A percentile compares a stretch with the other conserved stretches of the same genome.
phyloP scores from a whole-genome alignment of 352 stramenopile species.

The Pythium periplocum region DNA sequence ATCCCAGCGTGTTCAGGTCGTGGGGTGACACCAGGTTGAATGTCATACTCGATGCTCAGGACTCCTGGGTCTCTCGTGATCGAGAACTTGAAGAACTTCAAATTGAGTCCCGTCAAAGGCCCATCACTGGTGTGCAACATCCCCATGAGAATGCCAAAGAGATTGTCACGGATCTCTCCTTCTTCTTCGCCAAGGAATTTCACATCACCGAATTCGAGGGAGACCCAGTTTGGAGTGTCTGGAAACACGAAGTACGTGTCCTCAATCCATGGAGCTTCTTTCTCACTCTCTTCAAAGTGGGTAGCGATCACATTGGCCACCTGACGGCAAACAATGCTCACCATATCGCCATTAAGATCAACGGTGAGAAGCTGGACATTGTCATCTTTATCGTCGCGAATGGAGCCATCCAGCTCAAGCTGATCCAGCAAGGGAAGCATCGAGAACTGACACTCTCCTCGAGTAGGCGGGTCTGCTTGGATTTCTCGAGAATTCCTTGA shows the following conservation, averaged over 20 bases:
- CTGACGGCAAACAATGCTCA: conserved; percentile 2
- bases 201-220: conserved; percentile 13
- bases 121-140: conserved; percentile 8
- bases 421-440: conserved; percentile 26
- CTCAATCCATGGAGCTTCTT: neutral
- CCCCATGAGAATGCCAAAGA: conserved; percentile 18
- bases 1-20: neutral
- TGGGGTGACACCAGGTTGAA: too few species aligned
- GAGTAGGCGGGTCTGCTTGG: neutral
- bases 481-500: conserved; percentile 2
- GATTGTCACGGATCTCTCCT: neutral
- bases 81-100: conserved; percentile 4
- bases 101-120: neutral
- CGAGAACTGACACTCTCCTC: conserved; percentile 21
- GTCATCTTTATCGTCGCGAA: neutral
- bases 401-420: conserved; percentile 19
- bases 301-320: conserved; percentile 4
- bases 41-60: too few species aligned
- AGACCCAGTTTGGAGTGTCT: conserved; percentile 8
- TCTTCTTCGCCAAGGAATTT: neutral
- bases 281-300: neutral
- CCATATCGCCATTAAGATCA: neutral
- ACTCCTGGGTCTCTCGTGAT: conserved; percentile 1
- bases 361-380: neutral
- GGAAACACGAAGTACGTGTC: conserved; percentile 8